A percentile compares a stretch with the other conserved stretches of the same genome.
phyloP scores from a whole-genome alignment of 2,329 filamentous ascomycete species.

The Metarhizium brunneum region DNA sequence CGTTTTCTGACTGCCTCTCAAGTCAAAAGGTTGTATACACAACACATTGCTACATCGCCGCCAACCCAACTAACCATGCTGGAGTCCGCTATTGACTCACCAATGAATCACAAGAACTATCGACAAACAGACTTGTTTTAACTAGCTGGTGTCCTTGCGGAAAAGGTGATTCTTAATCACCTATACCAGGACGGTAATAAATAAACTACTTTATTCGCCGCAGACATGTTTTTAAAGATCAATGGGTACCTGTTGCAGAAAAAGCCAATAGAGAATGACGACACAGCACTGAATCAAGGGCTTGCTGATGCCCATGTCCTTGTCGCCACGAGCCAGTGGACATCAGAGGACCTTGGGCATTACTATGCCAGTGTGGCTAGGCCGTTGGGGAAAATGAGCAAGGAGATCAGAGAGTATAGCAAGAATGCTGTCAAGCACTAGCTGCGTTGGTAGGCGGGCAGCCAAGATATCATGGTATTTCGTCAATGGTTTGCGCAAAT shows the following conservation, averaged over 20 bases:
- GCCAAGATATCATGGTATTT: neutral
- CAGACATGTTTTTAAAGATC: conserved; percentile 14
- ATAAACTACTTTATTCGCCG: conserved; percentile 9
- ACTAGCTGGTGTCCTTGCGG: conserved; percentile 11
- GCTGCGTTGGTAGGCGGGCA: neutral
- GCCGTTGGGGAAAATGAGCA: conserved; percentile 1
- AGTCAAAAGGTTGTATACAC: conserved; percentile 7
- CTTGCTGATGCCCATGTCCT: conserved; percentile 10
- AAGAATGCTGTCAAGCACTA: neutral
- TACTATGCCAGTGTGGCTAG: conserved; percentile 9
- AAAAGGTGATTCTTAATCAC: conserved; percentile 14
- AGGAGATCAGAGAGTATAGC: neutral
- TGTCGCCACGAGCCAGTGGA: conserved; percentile 11
- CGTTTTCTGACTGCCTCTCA: conserved; percentile 9
- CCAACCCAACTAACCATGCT: conserved; percentile 10
- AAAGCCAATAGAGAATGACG: neutral
- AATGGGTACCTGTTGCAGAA: conserved; percentile 12
- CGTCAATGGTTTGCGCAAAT: neutral
- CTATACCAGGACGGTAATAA: conserved; percentile 14
- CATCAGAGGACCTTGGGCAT: conserved; percentile 9
- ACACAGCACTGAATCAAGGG: neutral
- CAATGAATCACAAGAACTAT: conserved; percentile 10
- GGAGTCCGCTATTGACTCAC: conserved; percentile 10
- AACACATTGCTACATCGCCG: neutral
- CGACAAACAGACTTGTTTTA: conserved; percentile 11